These are phyloP conservation scores for Xylaria sp. DNA, from an alignment of 2,329 filamentous ascomycete genomes.

Conservation along the genomic window DNA sequence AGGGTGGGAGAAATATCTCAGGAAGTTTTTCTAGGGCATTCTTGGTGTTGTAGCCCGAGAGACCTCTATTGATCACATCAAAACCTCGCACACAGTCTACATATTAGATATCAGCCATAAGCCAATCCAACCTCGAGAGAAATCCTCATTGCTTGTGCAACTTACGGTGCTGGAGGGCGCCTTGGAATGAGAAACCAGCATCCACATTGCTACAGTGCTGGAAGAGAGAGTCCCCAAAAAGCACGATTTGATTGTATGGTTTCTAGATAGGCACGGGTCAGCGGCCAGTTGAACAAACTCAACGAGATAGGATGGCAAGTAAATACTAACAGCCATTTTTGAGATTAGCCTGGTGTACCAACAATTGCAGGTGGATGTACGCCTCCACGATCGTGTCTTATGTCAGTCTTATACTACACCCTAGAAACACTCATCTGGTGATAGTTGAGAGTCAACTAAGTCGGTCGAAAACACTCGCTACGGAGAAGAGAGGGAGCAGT, in stretches of 20 bases:
- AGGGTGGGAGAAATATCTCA: slow-evolving; percentile 75
- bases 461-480: too few species aligned
- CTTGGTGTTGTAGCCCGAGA: slow-evolving; percentile 85
- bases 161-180: slow-evolving; percentile 75
- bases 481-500: too few species aligned
- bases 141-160: slow-evolving; percentile 37
- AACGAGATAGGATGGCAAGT: not conserved
- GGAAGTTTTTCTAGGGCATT: slow-evolving; percentile 77
- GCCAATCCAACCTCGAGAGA: not conserved
- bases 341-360: not conserved
- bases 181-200: slow-evolving; percentile 78
- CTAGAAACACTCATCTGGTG: too few species aligned
- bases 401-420: too few species aligned
- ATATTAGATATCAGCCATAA: slow-evolving; percentile 30
- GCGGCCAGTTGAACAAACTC: not conserved
- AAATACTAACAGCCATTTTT: slow-evolving; percentile 36
- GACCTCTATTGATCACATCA: slow-evolving; percentile 89
- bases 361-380: too few species aligned
- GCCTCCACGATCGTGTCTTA: too few species aligned
- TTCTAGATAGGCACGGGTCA: slow-evolving; percentile 50
- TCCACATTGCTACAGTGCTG: slow-evolving; percentile 71
- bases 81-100: slow-evolving; percentile 79
- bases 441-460: too few species aligned
- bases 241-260: slow-evolving; percentile 77
- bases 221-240: slow-evolving; percentile 92